Evolutionary conservation across 2,329 filamentous ascomycete genomes (phyloP).

Genomic region (Colletotrichum acutatum): DNA sequence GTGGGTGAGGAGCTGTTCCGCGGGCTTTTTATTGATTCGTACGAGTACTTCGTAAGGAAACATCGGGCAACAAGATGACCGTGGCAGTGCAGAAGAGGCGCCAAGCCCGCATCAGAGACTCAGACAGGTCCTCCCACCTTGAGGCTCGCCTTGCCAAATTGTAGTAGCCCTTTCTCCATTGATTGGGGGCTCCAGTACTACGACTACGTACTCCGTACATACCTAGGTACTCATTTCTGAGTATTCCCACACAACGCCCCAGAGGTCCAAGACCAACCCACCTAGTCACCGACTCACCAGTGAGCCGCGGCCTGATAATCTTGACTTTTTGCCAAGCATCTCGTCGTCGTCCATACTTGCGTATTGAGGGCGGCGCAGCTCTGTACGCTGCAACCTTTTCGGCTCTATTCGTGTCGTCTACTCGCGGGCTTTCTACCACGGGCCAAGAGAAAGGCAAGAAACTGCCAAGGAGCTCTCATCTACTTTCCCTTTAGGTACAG

Average conservation of each 20-base stretch:
- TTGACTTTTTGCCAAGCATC: conserved; percentile 31
- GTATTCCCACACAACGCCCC: background rate
- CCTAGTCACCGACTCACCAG: background rate
- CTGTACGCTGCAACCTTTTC: conserved; percentile 10
- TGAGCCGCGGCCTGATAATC: background rate
- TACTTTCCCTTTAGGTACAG: background rate
- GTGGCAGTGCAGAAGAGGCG: conserved; percentile 28
- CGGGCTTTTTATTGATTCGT: background rate
- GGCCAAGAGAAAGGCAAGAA: background rate
- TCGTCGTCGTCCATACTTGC: conserved; percentile 20
- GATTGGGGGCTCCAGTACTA: conserved; percentile 12
- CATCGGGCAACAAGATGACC: background rate
- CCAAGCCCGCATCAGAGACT: conserved; percentile 21
- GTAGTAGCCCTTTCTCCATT: background rate
- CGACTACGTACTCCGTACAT: no score
- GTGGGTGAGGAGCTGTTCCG: background rate
- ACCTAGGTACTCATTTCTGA: no score
- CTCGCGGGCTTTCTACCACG: background rate
- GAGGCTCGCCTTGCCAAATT: background rate
- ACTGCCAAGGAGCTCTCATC: background rate
- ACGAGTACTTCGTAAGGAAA: background rate
- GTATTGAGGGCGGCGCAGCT: conserved; percentile 27
- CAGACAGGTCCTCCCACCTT: background rate
- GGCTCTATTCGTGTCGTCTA: background rate
- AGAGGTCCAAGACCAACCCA: no score